These are phyloP conservation scores for Phytophthora constricta DNA, from an alignment of 352 stramenopile genomes.

Conservation along the genomic window DNA sequence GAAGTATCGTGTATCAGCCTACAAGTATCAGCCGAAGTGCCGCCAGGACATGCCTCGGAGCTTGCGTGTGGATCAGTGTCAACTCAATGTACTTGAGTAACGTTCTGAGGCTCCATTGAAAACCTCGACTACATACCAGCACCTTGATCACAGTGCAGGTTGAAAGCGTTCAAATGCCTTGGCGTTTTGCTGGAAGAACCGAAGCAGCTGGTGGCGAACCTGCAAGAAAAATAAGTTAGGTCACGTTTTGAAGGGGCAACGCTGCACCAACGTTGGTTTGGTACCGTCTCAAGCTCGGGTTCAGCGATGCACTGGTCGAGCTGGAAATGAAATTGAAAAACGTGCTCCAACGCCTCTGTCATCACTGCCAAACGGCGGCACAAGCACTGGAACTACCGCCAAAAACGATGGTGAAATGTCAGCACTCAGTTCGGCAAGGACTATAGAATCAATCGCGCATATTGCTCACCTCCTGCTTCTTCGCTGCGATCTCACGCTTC, in stretches of 20 bases:
- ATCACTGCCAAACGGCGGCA: constrained; percentile 42
- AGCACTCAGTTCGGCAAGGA: too few relatives aligned
- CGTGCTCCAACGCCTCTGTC: constrained; percentile 48
- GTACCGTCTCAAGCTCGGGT: constrained; percentile 48
- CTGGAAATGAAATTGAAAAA: constrained; percentile 58
- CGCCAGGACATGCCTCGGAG: too few relatives aligned
- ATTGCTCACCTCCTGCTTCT: constrained; percentile 24
- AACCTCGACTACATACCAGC: too few relatives aligned
- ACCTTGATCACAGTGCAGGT: too few relatives aligned
- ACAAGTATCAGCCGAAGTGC: too few relatives aligned
- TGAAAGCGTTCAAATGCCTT: background rate
- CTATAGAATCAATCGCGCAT: too few relatives aligned
- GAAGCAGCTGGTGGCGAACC: constrained; percentile 13
- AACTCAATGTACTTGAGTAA: too few relatives aligned
- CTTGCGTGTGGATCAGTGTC: too few relatives aligned
- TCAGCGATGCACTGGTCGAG: constrained; percentile 50
- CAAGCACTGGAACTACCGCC: constrained; percentile 43
- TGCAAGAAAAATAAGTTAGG: constrained; percentile 8
- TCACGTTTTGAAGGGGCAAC: constrained; percentile 4
- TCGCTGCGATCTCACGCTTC: constrained; percentile 11
- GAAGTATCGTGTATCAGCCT: too few relatives aligned
- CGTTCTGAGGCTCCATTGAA: too few relatives aligned
- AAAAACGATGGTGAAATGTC: background rate
- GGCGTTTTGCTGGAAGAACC: constrained; percentile 20
- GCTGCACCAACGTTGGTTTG: background rate